Base-by-base conservation (phyloP, 345 rosid genomes). In the Bruguiera sexangula region DNA sequence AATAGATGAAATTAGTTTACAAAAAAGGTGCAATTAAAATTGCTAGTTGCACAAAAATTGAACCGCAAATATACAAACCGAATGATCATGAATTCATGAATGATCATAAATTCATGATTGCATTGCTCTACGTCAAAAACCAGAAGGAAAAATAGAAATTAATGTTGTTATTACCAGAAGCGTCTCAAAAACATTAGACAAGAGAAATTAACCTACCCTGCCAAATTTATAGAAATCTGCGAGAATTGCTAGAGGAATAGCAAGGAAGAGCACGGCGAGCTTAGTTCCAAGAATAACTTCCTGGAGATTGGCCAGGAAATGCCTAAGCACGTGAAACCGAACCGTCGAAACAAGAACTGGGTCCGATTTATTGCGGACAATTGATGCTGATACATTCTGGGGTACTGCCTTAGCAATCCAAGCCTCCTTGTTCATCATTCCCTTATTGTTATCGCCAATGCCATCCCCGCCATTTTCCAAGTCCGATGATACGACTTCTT, bases 211-310 rank as follows among this genome's bases (percentile, higher is more conserved):
- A 75, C 80, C 70, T 77, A 83, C 89, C 62, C 85, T 67, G 27
- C 82, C 87, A 58, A 81, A 81, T 22, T 69, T 63, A 32, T 79
- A 77, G 37, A 75, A 39, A 55, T 81, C 81, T 6, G 89, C 87
- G 58, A 31, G 71, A 30, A 85, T 70, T 26, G 89, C 87, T 0
- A 85, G 75, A 56, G 87, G 85, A 55, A 85, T 68, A 29, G 89
- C 84, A 4, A 84, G 87, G 75, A 83, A 85, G 69, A 83, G 89
- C 50, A 85, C 31, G 34, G 80, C 85, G 1, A 85, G 80, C 69
- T 81, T 83, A 13, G 89, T 85, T 1, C 87, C 87, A 13, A 85
- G 77, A 62, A 83, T 29, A 11, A 85, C 89, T 51, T 77, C 69
- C 31, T 76, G 82, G 65, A 85, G 22, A 66, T 85, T 85, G 21